phyloP scores from a whole-genome alignment of 208 protist species.

The Leishmania aethiopica region DNA sequence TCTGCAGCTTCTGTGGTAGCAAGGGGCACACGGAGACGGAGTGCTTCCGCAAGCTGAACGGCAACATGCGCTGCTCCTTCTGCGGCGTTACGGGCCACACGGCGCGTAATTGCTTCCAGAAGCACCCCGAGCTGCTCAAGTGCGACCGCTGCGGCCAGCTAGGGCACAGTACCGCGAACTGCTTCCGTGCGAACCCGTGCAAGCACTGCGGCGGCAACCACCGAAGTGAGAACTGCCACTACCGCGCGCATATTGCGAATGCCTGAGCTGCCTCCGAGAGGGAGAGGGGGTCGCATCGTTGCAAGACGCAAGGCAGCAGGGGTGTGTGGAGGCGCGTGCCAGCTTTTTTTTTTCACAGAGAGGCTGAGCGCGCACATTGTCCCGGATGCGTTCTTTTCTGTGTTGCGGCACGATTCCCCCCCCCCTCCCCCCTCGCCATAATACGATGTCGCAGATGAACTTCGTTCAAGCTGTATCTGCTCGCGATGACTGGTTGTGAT shows the following conservation, averaged over 20 bases:
- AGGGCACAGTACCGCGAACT: slow-evolving; percentile 73
- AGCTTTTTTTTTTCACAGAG: background rate
- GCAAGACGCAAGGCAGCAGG: background rate
- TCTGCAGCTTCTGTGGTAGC: slow-evolving; percentile 76
- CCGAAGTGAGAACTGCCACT: slow-evolving; percentile 83
- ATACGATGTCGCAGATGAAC: background rate
- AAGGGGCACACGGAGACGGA: slow-evolving; percentile 84
- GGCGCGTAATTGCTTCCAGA: slow-evolving; percentile 70
- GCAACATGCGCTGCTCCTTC: slow-evolving; percentile 39
- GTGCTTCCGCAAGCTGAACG: slow-evolving; percentile 83
- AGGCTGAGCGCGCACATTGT: background rate
- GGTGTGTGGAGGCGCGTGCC: background rate
- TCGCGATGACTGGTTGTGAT: background rate
- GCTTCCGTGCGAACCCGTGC: slow-evolving; percentile 88
- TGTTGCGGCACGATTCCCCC: background rate
- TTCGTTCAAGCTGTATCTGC: background rate
- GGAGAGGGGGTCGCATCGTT: background rate
- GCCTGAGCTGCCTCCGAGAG: slow-evolving; percentile 1
- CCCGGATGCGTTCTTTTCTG: background rate
- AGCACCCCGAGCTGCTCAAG: slow-evolving; percentile 85
- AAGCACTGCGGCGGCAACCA: slow-evolving; percentile 88
- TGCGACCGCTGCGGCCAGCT: slow-evolving; percentile 85
- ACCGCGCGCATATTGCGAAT: slow-evolving; percentile 10
- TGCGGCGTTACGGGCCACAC: slow-evolving; percentile 85
- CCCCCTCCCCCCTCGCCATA: background rate